Base-by-base conservation (phyloP, 1,284 basidiomycete species). In the Polyporus tsugae region DNA sequence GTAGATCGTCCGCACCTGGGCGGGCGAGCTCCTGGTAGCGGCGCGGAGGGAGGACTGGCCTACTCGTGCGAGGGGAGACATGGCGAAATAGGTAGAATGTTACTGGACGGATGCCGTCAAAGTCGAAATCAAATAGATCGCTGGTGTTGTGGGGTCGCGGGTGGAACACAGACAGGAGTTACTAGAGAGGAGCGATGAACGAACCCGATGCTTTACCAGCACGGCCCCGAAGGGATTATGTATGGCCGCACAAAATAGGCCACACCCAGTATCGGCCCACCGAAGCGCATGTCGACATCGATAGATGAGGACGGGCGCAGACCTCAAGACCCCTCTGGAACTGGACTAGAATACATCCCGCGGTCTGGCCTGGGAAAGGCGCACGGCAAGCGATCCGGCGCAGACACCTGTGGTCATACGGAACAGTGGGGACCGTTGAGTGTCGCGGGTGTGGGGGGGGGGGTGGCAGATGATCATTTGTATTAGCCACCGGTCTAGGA, bases 21-120 rank as follows among this genome's bases (percentile, higher is more conserved):
- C 53, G 15, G 69, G 69, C 35, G 67, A 57, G n/a, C 44, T 38
- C 49, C 62, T 25, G 13, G 39, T 6, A 13, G 70, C 65, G 29
- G 61, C 33, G 49, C 72, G 72, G 57, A 72, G 60, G 36, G 72
- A 60, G 35, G 72, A 36, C 15, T 68, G 63, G 36, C 64, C 67
- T 42, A 63, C 68, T 35, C 72, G 67, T 15, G 62, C 64, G 64
- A 73, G 65, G 25, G 67, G 63, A 29, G 70, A 73, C 72, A 73
- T 73, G 41, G 60, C 59, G 62, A 63, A 39, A 25, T 61, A 33
- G 35, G 35, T 42, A 25, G 36, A n/a, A 17, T 4, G 62, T 55
- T 44, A 38, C 33, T 58, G 55, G 55, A 38, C 55, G 55, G 19
- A 3, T 15, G 10, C 36, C 9, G 55, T 13, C 35, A 35, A 58